A percentile compares a stretch with the other conserved stretches of the same genome.
Evolutionary conservation across 495 filamentous ascomycete species (phyloP).

Genomic region (Echria macrotheca): DNA sequence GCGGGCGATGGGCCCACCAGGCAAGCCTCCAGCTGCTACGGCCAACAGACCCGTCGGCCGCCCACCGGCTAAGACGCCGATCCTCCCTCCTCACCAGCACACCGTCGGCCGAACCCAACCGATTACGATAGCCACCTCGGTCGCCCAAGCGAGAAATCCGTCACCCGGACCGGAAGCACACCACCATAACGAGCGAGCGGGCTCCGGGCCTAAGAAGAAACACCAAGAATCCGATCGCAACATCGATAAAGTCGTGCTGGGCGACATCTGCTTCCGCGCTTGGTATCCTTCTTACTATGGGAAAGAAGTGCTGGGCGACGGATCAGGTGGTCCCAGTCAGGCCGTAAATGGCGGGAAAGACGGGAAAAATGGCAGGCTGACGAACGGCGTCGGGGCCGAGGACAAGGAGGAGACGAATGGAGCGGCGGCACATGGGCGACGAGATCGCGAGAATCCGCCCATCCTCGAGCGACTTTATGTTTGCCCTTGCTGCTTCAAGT

Average conservation of each 20-base stretch:
- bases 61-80: background rate
- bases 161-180: slow-evolving; percentile 10
- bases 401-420: slow-evolving; percentile 22
- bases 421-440: slow-evolving; percentile 32
- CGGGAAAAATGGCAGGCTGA: slow-evolving; percentile 13
- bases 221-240: slow-evolving; percentile 47
- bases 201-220: background rate
- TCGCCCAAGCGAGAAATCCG: slow-evolving; percentile 13
- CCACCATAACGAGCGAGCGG: background rate
- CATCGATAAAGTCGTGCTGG: slow-evolving; percentile 69
- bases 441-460: slow-evolving; percentile 27
- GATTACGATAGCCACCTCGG: slow-evolving; percentile 21
- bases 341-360: slow-evolving; percentile 14
- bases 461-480: slow-evolving; percentile 67
- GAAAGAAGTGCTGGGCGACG: slow-evolving; percentile 60
- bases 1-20: background rate
- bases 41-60: background rate
- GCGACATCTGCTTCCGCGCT: slow-evolving; percentile 65
- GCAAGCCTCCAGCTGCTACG: background rate
- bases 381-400: slow-evolving; percentile 6
- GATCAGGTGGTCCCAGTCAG: too few relatives aligned
- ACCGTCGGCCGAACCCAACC: slow-evolving; percentile 22
- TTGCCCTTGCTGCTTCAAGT: slow-evolving; percentile 91
- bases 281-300: slow-evolving; percentile 77
- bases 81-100: slow-evolving; percentile 14